Conservation (phyloP, 495 filamentous ascomycete genomes). For the Hyaloscypha hepaticicola region DNA sequence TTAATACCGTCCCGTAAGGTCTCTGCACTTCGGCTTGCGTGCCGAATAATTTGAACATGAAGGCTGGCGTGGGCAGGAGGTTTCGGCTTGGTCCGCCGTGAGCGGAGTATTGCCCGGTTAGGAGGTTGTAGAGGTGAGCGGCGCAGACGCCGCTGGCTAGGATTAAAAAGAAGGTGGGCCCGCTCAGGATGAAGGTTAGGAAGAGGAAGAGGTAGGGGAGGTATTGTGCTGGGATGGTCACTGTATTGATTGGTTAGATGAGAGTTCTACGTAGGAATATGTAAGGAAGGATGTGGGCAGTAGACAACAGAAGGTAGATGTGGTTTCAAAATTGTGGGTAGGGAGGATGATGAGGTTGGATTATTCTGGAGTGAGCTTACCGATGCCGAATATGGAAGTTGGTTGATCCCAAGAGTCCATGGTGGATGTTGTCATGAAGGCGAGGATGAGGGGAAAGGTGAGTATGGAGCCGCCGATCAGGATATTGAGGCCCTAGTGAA, state of each 20-base stretch:
- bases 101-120: background rate
- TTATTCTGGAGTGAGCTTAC: no score
- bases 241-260: background rate
- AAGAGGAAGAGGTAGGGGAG: conserved; percentile 6
- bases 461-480: background rate
- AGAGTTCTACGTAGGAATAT: background rate
- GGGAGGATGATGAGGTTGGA: no score
- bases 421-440: background rate
- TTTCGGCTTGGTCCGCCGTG: background rate
- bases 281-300: background rate
- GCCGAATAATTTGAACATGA: background rate
- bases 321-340: no score
- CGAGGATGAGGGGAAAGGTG: background rate
- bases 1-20: conserved; percentile 1
- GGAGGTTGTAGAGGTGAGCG: background rate
- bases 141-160: background rate
- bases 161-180: background rate
- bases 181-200: background rate
- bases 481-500: background rate
- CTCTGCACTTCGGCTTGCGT: background rate
- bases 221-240: conserved; percentile 8
- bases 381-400: background rate
- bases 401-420: background rate
- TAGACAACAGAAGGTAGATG: background rate
- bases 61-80: background rate